Base-by-base conservation (phyloP, 2,329 filamentous ascomycete genomes). In the Aspergillus latus region DNA sequence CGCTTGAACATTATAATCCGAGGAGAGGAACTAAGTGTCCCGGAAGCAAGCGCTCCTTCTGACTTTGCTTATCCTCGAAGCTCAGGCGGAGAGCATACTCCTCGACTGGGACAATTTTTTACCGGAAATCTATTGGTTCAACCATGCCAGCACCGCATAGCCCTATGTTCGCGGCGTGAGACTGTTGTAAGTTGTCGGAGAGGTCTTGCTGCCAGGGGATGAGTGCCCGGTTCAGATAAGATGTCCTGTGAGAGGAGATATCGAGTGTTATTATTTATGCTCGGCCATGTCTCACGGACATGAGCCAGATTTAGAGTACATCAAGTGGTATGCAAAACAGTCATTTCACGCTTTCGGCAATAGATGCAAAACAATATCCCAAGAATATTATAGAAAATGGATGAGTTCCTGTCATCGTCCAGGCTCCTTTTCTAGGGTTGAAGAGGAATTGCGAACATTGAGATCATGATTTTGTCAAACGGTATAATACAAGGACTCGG, bases 131-230 rank as follows among this genome's bases (percentile, higher is more conserved):
- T 53, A 53, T 54, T 62, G 43, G 15, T 64, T 66, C 49, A 52
- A 59, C 32, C 47, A 64, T 13, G 51, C 78, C 37, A 82, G 79
- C 82, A 51, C 54, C 75, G 36, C 80, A 82, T 2, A 49, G 83
- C 0, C 67, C 83, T 5, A 52, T 21, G n/a, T 2, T 72, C 69
- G 2, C 74, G 79, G 29, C 68, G 74, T 2, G 79, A 79, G 50
- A 76, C 79, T 58, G 70, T 74, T 0, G 59, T 79, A 59, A 64
- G 0, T 81, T 78, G 73, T 73, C 77, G 2, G 57, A 61, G 13
- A 43, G 13, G 0, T 67, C 42, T 21, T 16, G 21, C 21, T 21
- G 21, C 21, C 21, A 21, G 3, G 21, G 21, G 21, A 21, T 21
- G 21, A 2, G 21, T 32, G n/a, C 30, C 11, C 13, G 39, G 21